phyloP scores from a whole-genome alignment of 441 rosid species.

The Gossypium aridum region DNA sequence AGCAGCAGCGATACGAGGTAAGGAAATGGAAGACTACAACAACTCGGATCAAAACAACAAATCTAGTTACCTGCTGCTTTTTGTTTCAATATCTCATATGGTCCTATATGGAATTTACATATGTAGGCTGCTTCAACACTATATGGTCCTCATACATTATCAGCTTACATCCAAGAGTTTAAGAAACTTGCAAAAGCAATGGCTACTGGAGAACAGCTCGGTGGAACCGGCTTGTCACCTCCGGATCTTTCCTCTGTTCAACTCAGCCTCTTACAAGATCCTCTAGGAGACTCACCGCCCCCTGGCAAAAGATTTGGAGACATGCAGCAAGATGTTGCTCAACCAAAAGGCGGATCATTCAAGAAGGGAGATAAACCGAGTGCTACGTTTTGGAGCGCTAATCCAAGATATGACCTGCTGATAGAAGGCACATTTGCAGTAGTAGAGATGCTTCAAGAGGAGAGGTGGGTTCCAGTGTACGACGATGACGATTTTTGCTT shows the following conservation, averaged over 20 bases:
- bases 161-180: conserved; percentile 55
- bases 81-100: background rate
- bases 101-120: background rate
- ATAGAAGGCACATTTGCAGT: conserved; percentile 56
- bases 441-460: conserved; percentile 42
- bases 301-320: conserved; percentile 39
- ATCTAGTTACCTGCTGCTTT: background rate
- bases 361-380: conserved; percentile 32
- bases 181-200: conserved; percentile 39
- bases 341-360: conserved; percentile 29
- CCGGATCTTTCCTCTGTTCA: conserved; percentile 48
- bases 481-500: conserved; percentile 60
- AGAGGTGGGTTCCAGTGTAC: conserved; percentile 36
- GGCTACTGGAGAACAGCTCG: conserved; percentile 27
- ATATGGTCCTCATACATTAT: conserved; percentile 54
- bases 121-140: conserved; percentile 59
- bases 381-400: conserved; percentile 48
- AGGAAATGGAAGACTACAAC: background rate
- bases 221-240: conserved; percentile 21
- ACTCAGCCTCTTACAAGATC: conserved; percentile 26
- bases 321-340: conserved; percentile 31
- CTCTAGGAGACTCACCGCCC: conserved; percentile 36
- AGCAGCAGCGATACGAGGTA: conserved; percentile 50
- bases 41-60: background rate
- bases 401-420: conserved; percentile 50